A percentile compares a stretch with the other conserved stretches of the same genome.
phyloP scores from a whole-genome alignment of 768 basidiomycete genomes.

The Termitomyces titanicus region DNA sequence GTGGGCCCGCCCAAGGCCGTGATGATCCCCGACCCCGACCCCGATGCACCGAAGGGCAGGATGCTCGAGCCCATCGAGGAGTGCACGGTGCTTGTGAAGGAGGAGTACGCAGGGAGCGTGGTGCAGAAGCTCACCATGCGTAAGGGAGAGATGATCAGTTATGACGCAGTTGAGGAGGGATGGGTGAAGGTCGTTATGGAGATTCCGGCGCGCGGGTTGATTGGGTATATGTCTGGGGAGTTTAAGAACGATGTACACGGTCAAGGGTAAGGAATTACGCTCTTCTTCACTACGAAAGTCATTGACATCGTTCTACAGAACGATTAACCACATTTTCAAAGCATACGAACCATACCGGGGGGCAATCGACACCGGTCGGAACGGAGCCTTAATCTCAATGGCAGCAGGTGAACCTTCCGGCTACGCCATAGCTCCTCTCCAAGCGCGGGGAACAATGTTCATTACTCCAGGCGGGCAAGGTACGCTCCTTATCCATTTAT shows the following conservation, averaged over 20 bases:
- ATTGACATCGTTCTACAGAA: constrained; percentile 20
- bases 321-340: constrained; percentile 52
- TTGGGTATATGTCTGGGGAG: constrained; percentile 51
- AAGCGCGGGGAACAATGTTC: constrained; percentile 44
- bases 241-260: constrained; percentile 51
- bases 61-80: constrained; percentile 47
- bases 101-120: constrained; percentile 44
- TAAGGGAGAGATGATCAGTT: constrained; percentile 44
- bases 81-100: constrained; percentile 40
- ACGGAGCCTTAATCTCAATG: constrained; percentile 47
- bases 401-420: constrained; percentile 40
- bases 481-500: constrained; percentile 12
- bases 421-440: constrained; percentile 47
- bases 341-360: constrained; percentile 43
- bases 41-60: constrained; percentile 21
- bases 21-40: constrained; percentile 39
- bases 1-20: constrained; percentile 50
- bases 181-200: constrained; percentile 47
- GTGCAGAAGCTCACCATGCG: constrained; percentile 50
- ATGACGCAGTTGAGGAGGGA: constrained; percentile 43
- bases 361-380: constrained; percentile 42
- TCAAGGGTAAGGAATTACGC: constrained; percentile 33
- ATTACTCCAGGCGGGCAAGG: constrained; percentile 40
- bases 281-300: not conserved
- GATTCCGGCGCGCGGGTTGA: constrained; percentile 43